phyloP scores from a whole-genome alignment of 306 rosid genomes.

The Lupinus albus region DNA sequence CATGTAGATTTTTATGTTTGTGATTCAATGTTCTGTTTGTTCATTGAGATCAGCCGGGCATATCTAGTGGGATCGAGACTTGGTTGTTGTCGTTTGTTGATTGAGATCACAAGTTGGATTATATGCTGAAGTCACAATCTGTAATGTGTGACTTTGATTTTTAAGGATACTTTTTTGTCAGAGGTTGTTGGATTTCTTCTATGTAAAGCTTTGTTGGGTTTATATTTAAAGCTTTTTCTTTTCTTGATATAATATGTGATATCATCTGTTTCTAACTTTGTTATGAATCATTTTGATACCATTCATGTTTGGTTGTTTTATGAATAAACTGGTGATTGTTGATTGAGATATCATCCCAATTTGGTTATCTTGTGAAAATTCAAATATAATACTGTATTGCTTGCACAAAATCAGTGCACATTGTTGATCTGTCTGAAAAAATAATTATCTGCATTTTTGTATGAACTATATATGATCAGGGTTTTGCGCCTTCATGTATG shows the following conservation, averaged over 20 bases:
- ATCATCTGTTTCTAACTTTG: slow-evolving; percentile 23
- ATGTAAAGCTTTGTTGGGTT: background rate
- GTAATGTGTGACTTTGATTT: background rate
- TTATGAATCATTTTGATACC: background rate
- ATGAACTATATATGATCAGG: background rate
- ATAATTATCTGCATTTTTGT: background rate
- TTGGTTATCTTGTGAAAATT: background rate
- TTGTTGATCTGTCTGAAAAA: slow-evolving; percentile 13
- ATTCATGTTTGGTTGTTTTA: slow-evolving; percentile 5
- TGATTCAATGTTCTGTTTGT: no score
- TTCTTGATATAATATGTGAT: slow-evolving; percentile 4
- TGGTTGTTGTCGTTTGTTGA: background rate
- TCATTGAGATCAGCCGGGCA: no score
- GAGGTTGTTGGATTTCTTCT: slow-evolving; percentile 15
- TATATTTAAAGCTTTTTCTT: background rate
- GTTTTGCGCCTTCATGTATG: slow-evolving; percentile 6
- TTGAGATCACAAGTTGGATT: background rate
- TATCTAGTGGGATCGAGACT: no score
- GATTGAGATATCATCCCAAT: slow-evolving; percentile 9
- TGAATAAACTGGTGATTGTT: background rate
- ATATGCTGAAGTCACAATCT: slow-evolving; percentile 14
- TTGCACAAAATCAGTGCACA: slow-evolving; percentile 1
- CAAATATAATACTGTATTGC: background rate
- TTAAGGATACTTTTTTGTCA: slow-evolving; percentile 2
- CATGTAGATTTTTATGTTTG: background rate